Evolutionary conservation across 257 asterid species (phyloP).

Genomic region (Verbascum thapsus): DNA sequence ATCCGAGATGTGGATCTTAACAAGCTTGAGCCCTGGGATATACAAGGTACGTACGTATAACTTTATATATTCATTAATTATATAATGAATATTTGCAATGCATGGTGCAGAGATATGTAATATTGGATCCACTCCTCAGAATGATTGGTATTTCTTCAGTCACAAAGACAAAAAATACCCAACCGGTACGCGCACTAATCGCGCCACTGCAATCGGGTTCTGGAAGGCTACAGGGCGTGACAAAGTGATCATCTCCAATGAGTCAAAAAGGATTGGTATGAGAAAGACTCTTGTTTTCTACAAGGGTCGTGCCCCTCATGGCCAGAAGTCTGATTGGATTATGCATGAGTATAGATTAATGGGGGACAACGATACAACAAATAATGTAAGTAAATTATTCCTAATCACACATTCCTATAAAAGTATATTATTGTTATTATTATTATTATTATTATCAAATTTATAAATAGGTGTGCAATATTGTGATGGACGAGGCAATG

Average conservation of each 20-base stretch:
- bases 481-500: neutral
- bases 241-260: constrained; percentile 55
- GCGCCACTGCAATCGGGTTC: constrained; percentile 63
- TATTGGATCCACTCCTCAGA: constrained; percentile 60
- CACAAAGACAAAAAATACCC: constrained; percentile 77
- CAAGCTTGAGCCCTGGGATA: constrained; percentile 79
- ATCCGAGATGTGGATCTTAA: constrained; percentile 70
- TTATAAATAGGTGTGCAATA: constrained; percentile 24
- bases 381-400: constrained; percentile 28
- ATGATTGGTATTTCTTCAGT: constrained; percentile 69
- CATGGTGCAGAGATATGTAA: constrained; percentile 48
- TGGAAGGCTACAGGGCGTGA: constrained; percentile 83
- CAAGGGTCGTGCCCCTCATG: constrained; percentile 74
- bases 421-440: neutral
- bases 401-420: no score
- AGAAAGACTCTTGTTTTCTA: constrained; percentile 75
- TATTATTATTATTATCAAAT: neutral
- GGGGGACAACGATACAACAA: constrained; percentile 34
- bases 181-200: constrained; percentile 62
- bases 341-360: constrained; percentile 68
- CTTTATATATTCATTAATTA: neutral
- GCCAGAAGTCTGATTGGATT: constrained; percentile 67
- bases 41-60: constrained; percentile 45
- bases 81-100: no score
- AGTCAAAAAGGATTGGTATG: constrained; percentile 51